Base-by-base conservation (phyloP, 306 rosid species). In the Vachellia collinsii region DNA sequence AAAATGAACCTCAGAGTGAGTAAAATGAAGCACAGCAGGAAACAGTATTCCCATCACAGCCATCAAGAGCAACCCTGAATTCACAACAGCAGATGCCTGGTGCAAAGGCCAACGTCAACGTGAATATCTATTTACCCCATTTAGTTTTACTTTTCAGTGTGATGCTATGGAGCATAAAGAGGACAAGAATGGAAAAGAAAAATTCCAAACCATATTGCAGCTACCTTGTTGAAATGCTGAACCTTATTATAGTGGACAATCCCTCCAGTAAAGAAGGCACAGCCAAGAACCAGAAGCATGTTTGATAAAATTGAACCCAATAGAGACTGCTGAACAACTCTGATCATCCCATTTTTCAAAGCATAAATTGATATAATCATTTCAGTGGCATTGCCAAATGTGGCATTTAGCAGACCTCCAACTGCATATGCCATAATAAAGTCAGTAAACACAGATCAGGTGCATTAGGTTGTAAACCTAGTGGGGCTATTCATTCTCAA, bases 1-100 rank as follows among this genome's bases (percentile, higher is more conserved):
- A 51, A 81, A 80, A 79, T 94, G 97, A 77, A 88, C 86, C 77
- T 94, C 98, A 5, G 96, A 88, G 84, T 79, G 97, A 23, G 98
- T 94, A 81, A 82, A 94, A 85, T 94, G 97, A 88, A 94, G 98
- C 80, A 94, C 96, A 3, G 98, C 97, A 4, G 98, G 98, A 83
- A 94, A 92, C 36, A 90, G 65, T 80, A 91, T 81, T 66, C 97
- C 98, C 98, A 94, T 92, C 11, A 94, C 97, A 82, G 98, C 98
- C 98, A 94, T 94, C 89, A 94, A 82, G 56, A 92, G 87, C 83
- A 92, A 85, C 63, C 98, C 97, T 0, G 97, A 92, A 87, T 94
- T 94, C 81, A 94, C 97, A 14, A 92, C 82, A 34, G 96, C 94
- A 70, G 97, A 86, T 44, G 94, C 93, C 98, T 93, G 89, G 81